Base-by-base conservation (phyloP, 2,329 filamentous ascomycete genomes). In the Fusarium sambucinum region DNA sequence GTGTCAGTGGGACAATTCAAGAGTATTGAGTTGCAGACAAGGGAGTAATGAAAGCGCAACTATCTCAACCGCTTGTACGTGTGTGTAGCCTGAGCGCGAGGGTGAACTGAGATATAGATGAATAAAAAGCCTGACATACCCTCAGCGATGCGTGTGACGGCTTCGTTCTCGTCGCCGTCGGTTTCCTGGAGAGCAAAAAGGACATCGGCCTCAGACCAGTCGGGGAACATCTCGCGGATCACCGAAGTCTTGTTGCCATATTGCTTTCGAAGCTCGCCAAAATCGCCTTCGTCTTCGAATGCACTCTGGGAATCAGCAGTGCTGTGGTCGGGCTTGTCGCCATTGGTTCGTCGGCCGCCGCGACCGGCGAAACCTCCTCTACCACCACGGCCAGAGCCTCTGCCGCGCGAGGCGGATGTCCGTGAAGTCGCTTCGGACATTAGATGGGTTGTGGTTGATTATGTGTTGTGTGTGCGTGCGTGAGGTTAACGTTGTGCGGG, bases 401-500 rank as follows among this genome's bases (percentile, higher is more conserved):
- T 92, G 83, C 95, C 94, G 84, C 95, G 93, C 85, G 89, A 82
- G 83, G 92, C 89, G 81, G 90, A 87, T 80, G 92, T 87, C 87
- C 94, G 89, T 83, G 91, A 88, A 86, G 94, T 91, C 84, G 92
- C 89, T 88, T 98, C 95, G 87, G 96, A 97, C 96, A 98, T 98
- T 84, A 80, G 82, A 79, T 76, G 78, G 76, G 74, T 79, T 80
- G 75, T 73, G 79, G 77, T 78, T 81, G 77, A 78, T 76, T 73
- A 56, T 75, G 58, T 45, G 73, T 73, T 73, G 69, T 72, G 69
- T 73, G 72, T 55, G n/a, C n/a, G 64, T 52, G 65, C 45, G 60
- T 70, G 51, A 44, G 50, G 46, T 48, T 29, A 50, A 32, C 63
- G 60, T 72, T 66, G 73, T 70, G 61, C 45, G 60, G 67, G 70